These are phyloP conservation scores for Talaromyces proteolyticus DNA, from an alignment of 495 filamentous ascomycete species.

Conservation along the genomic window DNA sequence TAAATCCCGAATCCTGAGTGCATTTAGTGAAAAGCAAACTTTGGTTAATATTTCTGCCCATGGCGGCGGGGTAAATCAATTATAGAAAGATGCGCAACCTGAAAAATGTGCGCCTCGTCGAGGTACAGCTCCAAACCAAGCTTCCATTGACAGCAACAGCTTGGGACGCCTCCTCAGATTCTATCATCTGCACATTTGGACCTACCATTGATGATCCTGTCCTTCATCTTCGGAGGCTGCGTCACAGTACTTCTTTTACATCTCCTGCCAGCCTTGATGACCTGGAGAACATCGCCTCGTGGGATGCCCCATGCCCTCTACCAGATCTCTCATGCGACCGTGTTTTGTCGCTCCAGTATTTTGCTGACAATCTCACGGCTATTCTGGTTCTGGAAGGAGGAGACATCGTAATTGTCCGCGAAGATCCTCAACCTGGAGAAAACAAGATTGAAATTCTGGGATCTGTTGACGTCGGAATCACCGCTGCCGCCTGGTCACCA, in stretches of 20 bases:
- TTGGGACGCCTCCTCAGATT: slow-evolving; percentile 71
- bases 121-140: slow-evolving; percentile 47
- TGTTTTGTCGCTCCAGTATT: slow-evolving; percentile 74
- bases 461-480: slow-evolving; percentile 86
- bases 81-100: slow-evolving; percentile 67
- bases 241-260: slow-evolving; percentile 27
- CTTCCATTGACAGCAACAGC: slow-evolving; percentile 61
- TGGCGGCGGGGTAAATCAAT: slow-evolving; percentile 36
- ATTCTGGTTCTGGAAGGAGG: slow-evolving; percentile 85
- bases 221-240: slow-evolving; percentile 56
- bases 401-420: slow-evolving; percentile 79
- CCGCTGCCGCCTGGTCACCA: slow-evolving; percentile 87
- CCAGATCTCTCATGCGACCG: slow-evolving; percentile 64
- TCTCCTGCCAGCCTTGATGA: slow-evolving; percentile 28
- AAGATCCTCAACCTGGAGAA: slow-evolving; percentile 61
- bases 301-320: slow-evolving; percentile 74
- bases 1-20: too few species aligned
- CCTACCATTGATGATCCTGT: slow-evolving; percentile 54
- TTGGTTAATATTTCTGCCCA: slow-evolving; percentile 6
- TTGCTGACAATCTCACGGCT: slow-evolving; percentile 67
- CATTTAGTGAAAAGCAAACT: not conserved
- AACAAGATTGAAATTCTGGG: slow-evolving; percentile 90
- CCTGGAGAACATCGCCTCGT: slow-evolving; percentile 63
- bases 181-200: slow-evolving; percentile 68
- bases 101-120: slow-evolving; percentile 60